Conservation (phyloP, 208 protist species). For the Wallacemonas sp. region DNA sequence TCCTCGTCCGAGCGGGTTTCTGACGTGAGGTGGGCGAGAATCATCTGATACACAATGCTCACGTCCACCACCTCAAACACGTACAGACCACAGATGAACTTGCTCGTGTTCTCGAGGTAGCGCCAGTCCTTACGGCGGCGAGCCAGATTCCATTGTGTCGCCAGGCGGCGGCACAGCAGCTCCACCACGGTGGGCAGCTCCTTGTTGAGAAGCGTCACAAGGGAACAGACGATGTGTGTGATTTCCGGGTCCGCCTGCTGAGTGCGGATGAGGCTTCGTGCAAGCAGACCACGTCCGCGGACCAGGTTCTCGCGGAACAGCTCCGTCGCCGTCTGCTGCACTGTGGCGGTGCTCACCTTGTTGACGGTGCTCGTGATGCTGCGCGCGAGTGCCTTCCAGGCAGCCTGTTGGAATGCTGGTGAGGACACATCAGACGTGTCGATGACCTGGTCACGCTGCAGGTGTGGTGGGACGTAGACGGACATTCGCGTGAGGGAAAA, state of each 20-base stretch:
- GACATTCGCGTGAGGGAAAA: constrained; percentile 32
- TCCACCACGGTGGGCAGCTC: constrained; percentile 97
- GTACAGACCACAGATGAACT: constrained; percentile 75
- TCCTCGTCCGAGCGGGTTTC: constrained; percentile 96
- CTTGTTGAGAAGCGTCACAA: constrained; percentile 97
- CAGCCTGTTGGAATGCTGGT: constrained; percentile 76
- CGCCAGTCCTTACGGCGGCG: constrained; percentile 93
- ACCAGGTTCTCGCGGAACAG: constrained; percentile 98
- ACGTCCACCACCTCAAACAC: constrained; percentile 80
- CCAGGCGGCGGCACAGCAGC: constrained; percentile 92
- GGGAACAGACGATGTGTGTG: constrained; percentile 95
- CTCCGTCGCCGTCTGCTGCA: constrained; percentile 93
- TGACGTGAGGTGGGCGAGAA: constrained; percentile 62
- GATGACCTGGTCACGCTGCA: constrained; percentile 32
- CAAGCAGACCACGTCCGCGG: constrained; percentile 96
- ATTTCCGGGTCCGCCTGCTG: constrained; percentile 95
- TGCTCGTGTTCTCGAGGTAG: constrained; percentile 66
- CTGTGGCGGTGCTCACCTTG: constrained; percentile 95
- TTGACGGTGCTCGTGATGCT: constrained; percentile 98
- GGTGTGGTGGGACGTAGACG: constrained; percentile 74
- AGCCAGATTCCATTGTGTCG: constrained; percentile 87
- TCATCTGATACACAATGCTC: constrained; percentile 76
- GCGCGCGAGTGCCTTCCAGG: constrained; percentile 97
- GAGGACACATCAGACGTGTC: constrained; percentile 28
- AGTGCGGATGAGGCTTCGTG: constrained; percentile 93